Evolutionary conservation across 2,329 filamentous ascomycete species (phyloP).

Genomic region (Coniochaeta ligniaria): DNA sequence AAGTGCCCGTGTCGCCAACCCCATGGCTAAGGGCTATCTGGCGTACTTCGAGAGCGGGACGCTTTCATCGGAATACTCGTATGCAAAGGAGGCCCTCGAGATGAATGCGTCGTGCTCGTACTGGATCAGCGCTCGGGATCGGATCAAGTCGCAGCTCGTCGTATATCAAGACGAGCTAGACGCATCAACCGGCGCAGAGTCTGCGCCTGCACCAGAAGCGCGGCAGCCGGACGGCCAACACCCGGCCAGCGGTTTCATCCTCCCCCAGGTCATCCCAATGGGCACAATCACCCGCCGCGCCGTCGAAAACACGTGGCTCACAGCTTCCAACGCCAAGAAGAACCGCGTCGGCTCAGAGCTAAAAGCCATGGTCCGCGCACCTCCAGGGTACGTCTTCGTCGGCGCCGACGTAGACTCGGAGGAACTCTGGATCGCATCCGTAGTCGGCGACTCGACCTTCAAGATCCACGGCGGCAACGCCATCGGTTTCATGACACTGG

Average conservation of each 20-base stretch:
- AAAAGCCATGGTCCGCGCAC: constrained; percentile 93
- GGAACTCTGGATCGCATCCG: constrained; percentile 95
- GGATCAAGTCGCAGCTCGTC: constrained; percentile 93
- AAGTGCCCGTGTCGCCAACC: constrained; percentile 72
- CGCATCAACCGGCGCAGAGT: constrained; percentile 8
- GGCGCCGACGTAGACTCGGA: constrained; percentile 96
- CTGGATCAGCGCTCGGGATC: constrained; percentile 92
- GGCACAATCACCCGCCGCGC: constrained; percentile 90
- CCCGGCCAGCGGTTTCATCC: constrained; percentile 63
- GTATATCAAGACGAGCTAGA: constrained; percentile 67
- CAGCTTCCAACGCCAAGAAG: constrained; percentile 91
- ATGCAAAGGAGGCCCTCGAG: constrained; percentile 90
- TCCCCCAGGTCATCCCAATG: constrained; percentile 97
- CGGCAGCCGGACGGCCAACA: constrained; percentile 13
- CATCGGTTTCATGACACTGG: constrained; percentile 97
- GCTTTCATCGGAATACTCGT: constrained; percentile 77
- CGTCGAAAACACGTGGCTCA: constrained; percentile 97
- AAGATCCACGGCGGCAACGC: constrained; percentile 93
- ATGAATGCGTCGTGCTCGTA: constrained; percentile 99
- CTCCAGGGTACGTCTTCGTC: constrained; percentile 85
- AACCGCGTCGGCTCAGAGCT: constrained; percentile 95
- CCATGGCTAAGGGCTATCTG: constrained; percentile 86
- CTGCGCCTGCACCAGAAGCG: constrained; percentile 1
- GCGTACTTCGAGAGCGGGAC: constrained; percentile 85
- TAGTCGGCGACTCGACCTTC: constrained; percentile 92